A percentile compares a stretch with the other conserved stretches of the same genome.
These are phyloP conservation scores for Xerocomellus amylosporus DNA, from an alignment of 768 basidiomycete species.

Conservation along the genomic window DNA sequence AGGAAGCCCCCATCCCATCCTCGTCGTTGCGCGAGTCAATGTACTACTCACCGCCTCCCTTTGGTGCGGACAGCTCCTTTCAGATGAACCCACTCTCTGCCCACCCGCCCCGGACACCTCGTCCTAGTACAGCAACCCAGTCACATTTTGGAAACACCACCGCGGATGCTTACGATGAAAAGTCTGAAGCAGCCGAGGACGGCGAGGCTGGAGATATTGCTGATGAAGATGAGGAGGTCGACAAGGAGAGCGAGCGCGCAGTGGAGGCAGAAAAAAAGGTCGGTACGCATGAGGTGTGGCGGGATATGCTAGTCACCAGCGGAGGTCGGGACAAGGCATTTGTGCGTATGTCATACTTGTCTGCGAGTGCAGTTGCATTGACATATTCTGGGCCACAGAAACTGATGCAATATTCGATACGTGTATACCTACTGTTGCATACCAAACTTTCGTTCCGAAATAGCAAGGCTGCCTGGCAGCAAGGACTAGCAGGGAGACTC, in stretches of 20 bases:
- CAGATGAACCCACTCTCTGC: conserved; percentile 80
- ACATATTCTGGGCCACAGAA: conserved; percentile 47
- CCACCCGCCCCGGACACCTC: conserved; percentile 76
- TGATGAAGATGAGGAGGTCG: conserved; percentile 42
- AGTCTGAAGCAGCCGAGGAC: conserved; percentile 35
- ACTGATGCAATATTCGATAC: conserved; percentile 82
- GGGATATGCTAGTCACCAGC: conserved; percentile 74
- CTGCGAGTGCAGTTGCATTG: neutral
- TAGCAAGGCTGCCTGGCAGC: conserved; percentile 46
- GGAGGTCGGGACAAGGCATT: conserved; percentile 83
- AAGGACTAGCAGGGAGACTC: conserved; percentile 56
- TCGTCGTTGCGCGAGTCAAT: conserved; percentile 38
- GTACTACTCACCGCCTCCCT: conserved; percentile 53
- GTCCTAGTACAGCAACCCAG: conserved; percentile 30
- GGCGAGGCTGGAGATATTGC: conserved; percentile 15
- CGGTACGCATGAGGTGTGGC: conserved; percentile 68
- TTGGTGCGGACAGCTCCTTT: conserved; percentile 60
- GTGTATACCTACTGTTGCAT: conserved; percentile 72
- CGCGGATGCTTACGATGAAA: conserved; percentile 40
- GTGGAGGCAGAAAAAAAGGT: conserved; percentile 48
- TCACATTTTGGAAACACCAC: conserved; percentile 24
- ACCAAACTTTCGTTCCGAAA: conserved; percentile 49
- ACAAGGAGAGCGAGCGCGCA: conserved; percentile 47
- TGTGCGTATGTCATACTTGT: conserved; percentile 44
- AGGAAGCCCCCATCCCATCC: conserved; percentile 37